phyloP scores from a whole-genome alignment of 2,329 filamentous ascomycete species.

The Alternaria arborescens region DNA sequence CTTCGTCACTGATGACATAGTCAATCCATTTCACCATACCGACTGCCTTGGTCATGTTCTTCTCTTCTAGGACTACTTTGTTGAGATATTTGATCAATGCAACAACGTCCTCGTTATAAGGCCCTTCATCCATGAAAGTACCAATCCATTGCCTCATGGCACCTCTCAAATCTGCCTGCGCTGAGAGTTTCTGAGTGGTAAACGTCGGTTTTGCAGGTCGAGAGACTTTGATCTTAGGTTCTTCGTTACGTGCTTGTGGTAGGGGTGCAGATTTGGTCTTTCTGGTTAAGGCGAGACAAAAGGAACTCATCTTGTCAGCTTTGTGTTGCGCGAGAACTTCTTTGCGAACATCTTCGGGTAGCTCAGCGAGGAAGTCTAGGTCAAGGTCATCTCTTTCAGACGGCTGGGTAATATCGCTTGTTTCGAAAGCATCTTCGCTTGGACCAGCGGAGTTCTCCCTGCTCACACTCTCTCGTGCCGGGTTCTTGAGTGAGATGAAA shows the following conservation, averaged over 20 bases:
- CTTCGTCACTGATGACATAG: constrained; percentile 49
- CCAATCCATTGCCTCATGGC: constrained; percentile 80
- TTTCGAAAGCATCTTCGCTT: constrained; percentile 38
- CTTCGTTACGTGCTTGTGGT: constrained; percentile 30
- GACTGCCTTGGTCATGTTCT: constrained; percentile 77
- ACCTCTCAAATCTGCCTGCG: constrained; percentile 71
- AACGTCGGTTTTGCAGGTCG: constrained; percentile 66
- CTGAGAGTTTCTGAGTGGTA: constrained; percentile 65
- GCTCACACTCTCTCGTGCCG: constrained; percentile 21
- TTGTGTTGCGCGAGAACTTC: constrained; percentile 81
- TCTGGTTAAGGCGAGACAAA: constrained; percentile 41
- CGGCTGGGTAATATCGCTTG: constrained; percentile 8
- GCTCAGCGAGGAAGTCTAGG: constrained; percentile 77
- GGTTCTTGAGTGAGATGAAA: constrained; percentile 63
- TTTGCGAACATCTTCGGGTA: constrained; percentile 72
- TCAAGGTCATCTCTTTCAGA: constrained; percentile 35
- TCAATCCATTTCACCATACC: constrained; percentile 72
- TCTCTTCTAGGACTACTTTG: constrained; percentile 77
- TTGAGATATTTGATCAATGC: constrained; percentile 77
- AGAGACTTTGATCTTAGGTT: constrained; percentile 55
- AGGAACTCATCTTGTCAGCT: constrained; percentile 36
- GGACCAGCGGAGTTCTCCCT: constrained; percentile 25
- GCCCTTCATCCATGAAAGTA: constrained; percentile 76
- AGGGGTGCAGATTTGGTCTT: constrained; percentile 26
- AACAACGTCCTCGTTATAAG: constrained; percentile 79